Base-by-base conservation (phyloP, 2,329 filamentous ascomycete genomes). In the Xylariaceae sp. region DNA sequence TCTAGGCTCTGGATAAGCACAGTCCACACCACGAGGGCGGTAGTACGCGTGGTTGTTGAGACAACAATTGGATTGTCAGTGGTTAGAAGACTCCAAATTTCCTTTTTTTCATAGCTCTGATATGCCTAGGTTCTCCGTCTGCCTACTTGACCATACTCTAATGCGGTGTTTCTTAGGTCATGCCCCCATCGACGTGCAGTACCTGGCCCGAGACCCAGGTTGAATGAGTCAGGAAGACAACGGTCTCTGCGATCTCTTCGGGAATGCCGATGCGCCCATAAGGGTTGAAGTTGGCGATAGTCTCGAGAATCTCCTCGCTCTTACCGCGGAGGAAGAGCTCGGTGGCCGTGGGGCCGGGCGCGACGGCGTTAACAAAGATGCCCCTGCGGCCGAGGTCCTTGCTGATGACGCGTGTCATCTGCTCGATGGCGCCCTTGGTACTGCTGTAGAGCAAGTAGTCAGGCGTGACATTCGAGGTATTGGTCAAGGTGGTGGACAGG, bases 361-460 rank as follows among this genome's bases (percentile, higher is more conserved):
- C 77, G 16, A 83, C 69, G 10, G 74, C 73, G 63, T 84, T 83
- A 18, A 83, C 80, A 4, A 64, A 68, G 66, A 85, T 81, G 2
- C 78, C 78, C 62, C 77, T 79, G 9, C 70, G 62, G 1, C 75
- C 81, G 20, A 86, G 75, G 50, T 85, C 82, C 68, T 84, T 86
- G 44, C 79, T 76, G 57, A 86, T 68, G 2, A 79, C 71, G 10
- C 82, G 77, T 0, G 78, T 78, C 73, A 86, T 79, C 67, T 85
- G 81, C 67, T 87, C 83, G 41, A 87, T 76, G 7, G 83, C 81
- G 46, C 82, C 84, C 65, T 87, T 87, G 43, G 79, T 82, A 0
- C 78, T 72, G 9, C 74, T 74, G 66, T 87, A 87, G 7, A 83
- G 73, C 16, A 81, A 71, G 59, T 84, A 83, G 0, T 65, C 59